A percentile compares a stretch with the other conserved stretches of the same genome.
phyloP scores from a whole-genome alignment of 768 basidiomycete species.

The Pleurotus sapidus region DNA sequence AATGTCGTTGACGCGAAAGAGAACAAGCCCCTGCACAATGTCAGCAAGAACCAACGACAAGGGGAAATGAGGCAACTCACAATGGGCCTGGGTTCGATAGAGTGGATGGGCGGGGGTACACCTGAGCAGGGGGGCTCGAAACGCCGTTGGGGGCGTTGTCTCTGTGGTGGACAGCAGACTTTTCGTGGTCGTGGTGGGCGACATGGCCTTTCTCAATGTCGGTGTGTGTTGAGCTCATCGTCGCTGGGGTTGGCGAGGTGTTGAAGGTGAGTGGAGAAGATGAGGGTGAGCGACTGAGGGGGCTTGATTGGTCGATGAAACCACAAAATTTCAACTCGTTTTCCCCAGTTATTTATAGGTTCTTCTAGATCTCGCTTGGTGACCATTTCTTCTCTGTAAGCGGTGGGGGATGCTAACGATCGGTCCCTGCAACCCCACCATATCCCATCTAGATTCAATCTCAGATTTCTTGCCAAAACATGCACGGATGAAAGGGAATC shows the following conservation, averaged over 20 bases:
- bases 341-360: too few species aligned
- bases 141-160: neutral
- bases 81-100: neutral
- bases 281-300: too few species aligned
- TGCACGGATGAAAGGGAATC: too few species aligned
- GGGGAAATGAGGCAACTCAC: neutral
- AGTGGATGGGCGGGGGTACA: neutral
- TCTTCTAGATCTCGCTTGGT: too few species aligned
- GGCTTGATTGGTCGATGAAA: too few species aligned
- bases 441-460: too few species aligned
- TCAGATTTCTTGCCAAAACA: too few species aligned
- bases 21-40: slow-evolving; percentile 59
- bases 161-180: neutral
- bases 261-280: too few species aligned
- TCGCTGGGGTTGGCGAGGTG: neutral
- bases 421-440: too few species aligned
- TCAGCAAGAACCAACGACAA: neutral
- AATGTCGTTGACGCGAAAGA: slow-evolving; percentile 84
- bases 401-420: too few species aligned
- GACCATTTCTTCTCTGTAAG: too few species aligned
- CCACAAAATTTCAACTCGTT: too few species aligned
- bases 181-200: neutral
- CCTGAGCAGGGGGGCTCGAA: neutral
- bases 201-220: neutral
- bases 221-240: neutral